Conservation (phyloP, 768 basidiomycete genomes). For the Calocybe indica region DNA sequence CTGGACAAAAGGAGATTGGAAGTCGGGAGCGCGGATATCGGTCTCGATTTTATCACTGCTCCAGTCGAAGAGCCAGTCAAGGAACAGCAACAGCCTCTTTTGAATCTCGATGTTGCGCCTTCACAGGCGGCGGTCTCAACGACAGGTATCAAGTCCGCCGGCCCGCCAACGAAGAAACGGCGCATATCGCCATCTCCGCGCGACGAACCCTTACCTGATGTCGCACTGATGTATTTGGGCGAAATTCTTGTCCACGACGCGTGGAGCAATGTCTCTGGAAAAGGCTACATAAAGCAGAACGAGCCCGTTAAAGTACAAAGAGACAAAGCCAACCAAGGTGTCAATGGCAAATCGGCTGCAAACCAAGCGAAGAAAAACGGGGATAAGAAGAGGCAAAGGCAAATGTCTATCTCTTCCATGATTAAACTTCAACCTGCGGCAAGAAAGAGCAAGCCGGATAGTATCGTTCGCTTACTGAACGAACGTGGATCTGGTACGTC, state of each 20-base stretch:
- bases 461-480: slow-evolving; percentile 64
- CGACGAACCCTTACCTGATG: slow-evolving; percentile 9
- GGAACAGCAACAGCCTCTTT: slow-evolving; percentile 2
- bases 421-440: slow-evolving; percentile 51
- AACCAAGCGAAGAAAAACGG: slow-evolving; percentile 31
- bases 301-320: slow-evolving; percentile 57
- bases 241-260: slow-evolving; percentile 66
- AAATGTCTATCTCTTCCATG: slow-evolving; percentile 62
- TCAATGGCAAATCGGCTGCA: slow-evolving; percentile 16
- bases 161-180: slow-evolving; percentile 46
- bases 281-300: slow-evolving; percentile 59
- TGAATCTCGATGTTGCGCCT: neutral
- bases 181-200: slow-evolving; percentile 31
- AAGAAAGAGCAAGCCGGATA: slow-evolving; percentile 56
- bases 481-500: slow-evolving; percentile 53
- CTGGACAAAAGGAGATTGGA: neutral
- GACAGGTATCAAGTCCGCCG: too few relatives aligned
- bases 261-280: slow-evolving; percentile 75
- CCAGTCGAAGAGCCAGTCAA: too few relatives aligned
- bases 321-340: slow-evolving; percentile 36
- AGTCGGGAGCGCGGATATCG: too few relatives aligned
- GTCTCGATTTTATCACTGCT: too few relatives aligned
- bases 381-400: slow-evolving; percentile 48
- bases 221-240: slow-evolving; percentile 49
- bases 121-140: too few relatives aligned